A percentile compares a stretch with the other conserved stretches of the same genome.
Evolutionary conservation across 345 rosid species (phyloP).

Genomic region (Eutrema japonicum): DNA sequence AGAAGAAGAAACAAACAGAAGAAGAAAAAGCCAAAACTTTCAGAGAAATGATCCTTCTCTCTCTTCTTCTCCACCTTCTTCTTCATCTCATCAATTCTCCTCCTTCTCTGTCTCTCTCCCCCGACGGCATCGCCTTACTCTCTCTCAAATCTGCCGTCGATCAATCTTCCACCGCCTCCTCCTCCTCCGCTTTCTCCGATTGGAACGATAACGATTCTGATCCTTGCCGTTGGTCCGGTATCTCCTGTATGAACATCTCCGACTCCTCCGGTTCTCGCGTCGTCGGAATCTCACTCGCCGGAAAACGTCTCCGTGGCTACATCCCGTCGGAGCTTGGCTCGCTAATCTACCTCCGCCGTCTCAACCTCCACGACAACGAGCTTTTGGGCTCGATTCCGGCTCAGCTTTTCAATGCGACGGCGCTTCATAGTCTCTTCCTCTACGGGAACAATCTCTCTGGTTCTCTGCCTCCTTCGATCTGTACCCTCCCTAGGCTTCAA

Average conservation of each 20-base stretch:
- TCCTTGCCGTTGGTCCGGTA: constrained; percentile 89
- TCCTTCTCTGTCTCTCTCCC: constrained; percentile 56
- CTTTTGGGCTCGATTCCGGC: constrained; percentile 76
- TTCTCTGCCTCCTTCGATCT: constrained; percentile 72
- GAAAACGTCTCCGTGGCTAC: constrained; percentile 73
- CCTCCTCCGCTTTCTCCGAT: constrained; percentile 62
- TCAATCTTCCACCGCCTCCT: constrained; percentile 40
- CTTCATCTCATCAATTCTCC: constrained; percentile 21
- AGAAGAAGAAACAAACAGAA: not conserved
- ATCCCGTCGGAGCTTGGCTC: constrained; percentile 95
- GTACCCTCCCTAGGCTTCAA: constrained; percentile 74
- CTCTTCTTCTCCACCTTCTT: constrained; percentile 38
- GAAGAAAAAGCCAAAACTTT: not conserved
- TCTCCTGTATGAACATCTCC: constrained; percentile 79
- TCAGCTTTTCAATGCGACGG: constrained; percentile 83
- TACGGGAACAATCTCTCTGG: constrained; percentile 88
- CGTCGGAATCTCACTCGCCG: constrained; percentile 75
- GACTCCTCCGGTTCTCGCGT: constrained; percentile 65
- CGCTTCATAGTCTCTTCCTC: constrained; percentile 83
- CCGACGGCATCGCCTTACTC: constrained; percentile 90
- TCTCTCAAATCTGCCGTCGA: constrained; percentile 91
- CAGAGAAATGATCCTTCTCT: constrained; percentile 27
- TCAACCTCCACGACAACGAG: constrained; percentile 77
- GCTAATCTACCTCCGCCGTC: constrained; percentile 74
- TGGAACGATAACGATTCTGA: constrained; percentile 82